Conservation (phyloP, 1,284 basidiomycete species). For the Ceratobasidium sp. region DNA sequence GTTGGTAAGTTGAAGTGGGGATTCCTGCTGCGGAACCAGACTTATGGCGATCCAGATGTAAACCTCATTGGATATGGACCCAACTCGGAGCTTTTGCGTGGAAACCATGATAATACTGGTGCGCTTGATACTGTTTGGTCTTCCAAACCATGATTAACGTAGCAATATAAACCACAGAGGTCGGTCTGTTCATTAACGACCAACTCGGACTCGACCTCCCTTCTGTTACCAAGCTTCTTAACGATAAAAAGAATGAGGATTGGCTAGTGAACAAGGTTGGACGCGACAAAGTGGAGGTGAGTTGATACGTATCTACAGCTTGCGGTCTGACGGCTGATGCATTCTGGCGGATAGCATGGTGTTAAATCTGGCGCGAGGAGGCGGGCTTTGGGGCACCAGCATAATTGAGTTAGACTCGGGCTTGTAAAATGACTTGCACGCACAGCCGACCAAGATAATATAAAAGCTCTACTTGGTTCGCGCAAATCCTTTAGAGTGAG, state of each 20-base stretch:
- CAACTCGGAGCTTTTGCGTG: conserved; percentile 30
- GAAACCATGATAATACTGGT: conserved; percentile 41
- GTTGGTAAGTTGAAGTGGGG: conserved; percentile 16
- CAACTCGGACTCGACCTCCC: conserved; percentile 39
- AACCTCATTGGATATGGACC: conserved; percentile 42
- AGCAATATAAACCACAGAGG: conserved; percentile 5
- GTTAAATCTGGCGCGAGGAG: conserved; percentile 23
- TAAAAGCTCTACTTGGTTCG: background rate
- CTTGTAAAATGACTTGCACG: too few relatives aligned
- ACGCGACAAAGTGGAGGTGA: conserved; percentile 37
- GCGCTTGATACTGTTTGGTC: background rate
- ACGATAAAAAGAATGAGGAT: conserved; percentile 37
- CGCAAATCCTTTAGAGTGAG: too few relatives aligned
- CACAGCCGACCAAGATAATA: background rate
- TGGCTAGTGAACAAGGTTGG: conserved; percentile 41
- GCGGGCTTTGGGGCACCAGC: conserved; percentile 8
- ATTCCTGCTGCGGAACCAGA: background rate
- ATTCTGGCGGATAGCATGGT: background rate
- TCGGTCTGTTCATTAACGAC: conserved; percentile 42
- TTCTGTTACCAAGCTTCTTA: conserved; percentile 37
- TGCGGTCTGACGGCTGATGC: too few relatives aligned
- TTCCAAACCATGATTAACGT: background rate
- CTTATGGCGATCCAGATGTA: conserved; percentile 19
- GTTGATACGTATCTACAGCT: background rate
- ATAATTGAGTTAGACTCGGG: background rate